phyloP scores from a whole-genome alignment of 75 land plant genomes.

The Pinus taeda region DNA sequence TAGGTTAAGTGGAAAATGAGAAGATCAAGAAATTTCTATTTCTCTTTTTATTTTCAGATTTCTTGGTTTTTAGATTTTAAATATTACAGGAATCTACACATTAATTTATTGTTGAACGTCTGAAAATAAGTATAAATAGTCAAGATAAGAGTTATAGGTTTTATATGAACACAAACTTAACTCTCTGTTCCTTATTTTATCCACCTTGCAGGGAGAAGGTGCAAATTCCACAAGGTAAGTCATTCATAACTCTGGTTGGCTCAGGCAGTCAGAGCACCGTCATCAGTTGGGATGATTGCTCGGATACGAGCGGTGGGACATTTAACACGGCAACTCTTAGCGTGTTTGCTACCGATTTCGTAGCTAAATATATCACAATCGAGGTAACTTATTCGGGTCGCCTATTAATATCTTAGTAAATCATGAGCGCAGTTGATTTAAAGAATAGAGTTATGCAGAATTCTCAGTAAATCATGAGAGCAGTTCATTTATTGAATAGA shows the following conservation, averaged over 20 bases:
- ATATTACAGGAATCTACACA: no score
- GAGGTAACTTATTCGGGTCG: not conserved
- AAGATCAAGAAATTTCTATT: no score
- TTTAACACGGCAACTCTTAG: slow-evolving; percentile 16
- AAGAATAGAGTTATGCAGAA: slow-evolving; percentile 21
- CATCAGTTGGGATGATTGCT: slow-evolving; percentile 13
- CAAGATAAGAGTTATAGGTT: no score
- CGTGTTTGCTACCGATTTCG: slow-evolving; percentile 13
- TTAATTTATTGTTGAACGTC: no score
- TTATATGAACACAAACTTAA: no score
- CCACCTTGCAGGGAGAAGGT: slow-evolving; percentile 26
- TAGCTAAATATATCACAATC: slow-evolving; percentile 22
- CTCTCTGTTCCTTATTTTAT: no score
- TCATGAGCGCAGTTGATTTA: not conserved
- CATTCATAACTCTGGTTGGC: slow-evolving; percentile 24
- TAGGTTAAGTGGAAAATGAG: no score
- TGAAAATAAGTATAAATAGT: no score
- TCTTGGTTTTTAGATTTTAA: no score
- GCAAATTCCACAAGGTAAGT: slow-evolving; percentile 15
- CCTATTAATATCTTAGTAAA: no score
- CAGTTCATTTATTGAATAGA: not conserved
- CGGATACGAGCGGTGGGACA: not conserved
- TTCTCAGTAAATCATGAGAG: slow-evolving; percentile 1
- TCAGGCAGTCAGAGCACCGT: not conserved
- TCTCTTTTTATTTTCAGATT: no score